phyloP scores from a whole-genome alignment of 2,329 filamentous ascomycete genomes.

The Parastagonospora nodorum region DNA sequence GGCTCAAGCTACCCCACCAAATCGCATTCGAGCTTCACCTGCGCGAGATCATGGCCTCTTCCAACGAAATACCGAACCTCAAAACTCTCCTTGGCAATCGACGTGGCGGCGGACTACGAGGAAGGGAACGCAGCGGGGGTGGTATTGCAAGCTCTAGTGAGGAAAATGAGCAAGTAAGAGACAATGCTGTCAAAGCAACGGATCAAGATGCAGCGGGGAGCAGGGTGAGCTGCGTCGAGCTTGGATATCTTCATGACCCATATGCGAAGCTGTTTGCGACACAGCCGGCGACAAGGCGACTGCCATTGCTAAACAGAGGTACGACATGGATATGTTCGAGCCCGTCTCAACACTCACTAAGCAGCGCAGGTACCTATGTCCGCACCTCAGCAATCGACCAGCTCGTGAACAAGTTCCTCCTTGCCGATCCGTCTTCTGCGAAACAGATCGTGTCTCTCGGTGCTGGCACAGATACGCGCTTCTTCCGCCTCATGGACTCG shows the following conservation, averaged over 20 bases:
- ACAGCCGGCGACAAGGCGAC: conserved; percentile 63
- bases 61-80: conserved; percentile 77
- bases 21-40: conserved; percentile 22
- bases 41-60: conserved; percentile 63
- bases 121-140: conserved; percentile 51
- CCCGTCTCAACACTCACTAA: neutral
- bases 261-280: conserved; percentile 74
- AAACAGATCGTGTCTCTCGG: conserved; percentile 90
- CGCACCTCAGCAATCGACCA: conserved; percentile 82
- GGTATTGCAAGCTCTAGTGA: conserved; percentile 27
- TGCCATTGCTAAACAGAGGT: conserved; percentile 96
- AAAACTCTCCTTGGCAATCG: conserved; percentile 61
- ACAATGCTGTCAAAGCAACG: conserved; percentile 82
- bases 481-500: conserved; percentile 71
- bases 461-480: conserved; percentile 90
- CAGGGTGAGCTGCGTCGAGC: conserved; percentile 81
- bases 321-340: conserved; percentile 23
- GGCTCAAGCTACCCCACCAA: conserved; percentile 35
- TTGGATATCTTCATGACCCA: conserved; percentile 82
- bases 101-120: conserved; percentile 54
- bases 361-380: conserved; percentile 78
- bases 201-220: conserved; percentile 91
- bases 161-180: conserved; percentile 56
- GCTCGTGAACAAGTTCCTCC: conserved; percentile 75
- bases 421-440: conserved; percentile 40